phyloP scores from a whole-genome alignment of 768 basidiomycete species.

The Strobilomyces confusus region DNA sequence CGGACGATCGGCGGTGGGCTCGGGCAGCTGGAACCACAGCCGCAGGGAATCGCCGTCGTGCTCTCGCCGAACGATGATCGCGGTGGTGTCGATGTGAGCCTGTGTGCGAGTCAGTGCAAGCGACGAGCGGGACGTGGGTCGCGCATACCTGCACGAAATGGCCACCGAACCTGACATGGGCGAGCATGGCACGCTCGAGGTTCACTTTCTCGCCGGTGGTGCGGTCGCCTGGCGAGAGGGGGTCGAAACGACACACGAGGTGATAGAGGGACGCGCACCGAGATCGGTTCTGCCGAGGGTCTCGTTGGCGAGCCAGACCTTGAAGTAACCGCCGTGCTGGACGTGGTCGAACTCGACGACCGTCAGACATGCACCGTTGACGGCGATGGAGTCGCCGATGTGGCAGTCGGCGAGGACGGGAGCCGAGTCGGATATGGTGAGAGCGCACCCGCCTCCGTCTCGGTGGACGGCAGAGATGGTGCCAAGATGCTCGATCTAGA shows the following conservation, averaged over 20 bases:
- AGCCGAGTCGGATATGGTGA: constrained; percentile 68
- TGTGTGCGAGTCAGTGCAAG: constrained; percentile 27
- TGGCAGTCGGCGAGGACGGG: constrained; percentile 84
- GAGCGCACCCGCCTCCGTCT: constrained; percentile 74
- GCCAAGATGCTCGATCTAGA: constrained; percentile 87
- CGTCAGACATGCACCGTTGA: constrained; percentile 86
- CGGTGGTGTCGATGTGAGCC: constrained; percentile 94
- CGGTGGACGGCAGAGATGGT: constrained; percentile 59
- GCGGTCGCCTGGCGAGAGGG: constrained; percentile 57
- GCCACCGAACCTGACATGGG: constrained; percentile 89
- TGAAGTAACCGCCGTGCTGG: constrained; percentile 75
- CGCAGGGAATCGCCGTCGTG: constrained; percentile 89
- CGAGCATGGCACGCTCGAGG: constrained; percentile 92
- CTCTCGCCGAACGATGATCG: constrained; percentile 58
- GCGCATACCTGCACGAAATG: constrained; percentile 89
- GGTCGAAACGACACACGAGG: constrained; percentile 2
- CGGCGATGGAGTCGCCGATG: constrained; percentile 91
- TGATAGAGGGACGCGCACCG: constrained; percentile 42
- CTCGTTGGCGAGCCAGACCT: constrained; percentile 94
- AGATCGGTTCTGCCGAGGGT: constrained; percentile 88
- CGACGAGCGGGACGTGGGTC: neutral
- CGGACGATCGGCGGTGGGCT: constrained; percentile 51
- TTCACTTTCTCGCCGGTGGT: constrained; percentile 80
- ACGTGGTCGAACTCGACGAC: constrained; percentile 76
- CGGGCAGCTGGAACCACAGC: constrained; percentile 71